Percentiles rank a stretch among this genome's conserved stretches.
Evolutionary conservation across 768 basidiomycete species (phyloP).

Genomic region (Dacryopinax spathularia): DNA sequence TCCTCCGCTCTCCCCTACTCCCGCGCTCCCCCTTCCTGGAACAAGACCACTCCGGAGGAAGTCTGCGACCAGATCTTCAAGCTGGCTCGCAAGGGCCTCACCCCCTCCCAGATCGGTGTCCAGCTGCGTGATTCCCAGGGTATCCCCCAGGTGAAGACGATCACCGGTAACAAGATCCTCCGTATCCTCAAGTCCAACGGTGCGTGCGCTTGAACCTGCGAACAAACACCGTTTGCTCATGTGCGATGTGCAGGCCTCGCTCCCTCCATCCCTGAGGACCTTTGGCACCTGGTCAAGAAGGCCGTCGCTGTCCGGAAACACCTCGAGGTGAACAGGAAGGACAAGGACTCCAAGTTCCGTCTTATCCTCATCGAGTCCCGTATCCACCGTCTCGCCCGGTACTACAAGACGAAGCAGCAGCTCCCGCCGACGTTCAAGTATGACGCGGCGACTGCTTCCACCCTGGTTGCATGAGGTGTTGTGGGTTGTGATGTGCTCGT

Average conservation of each 20-base stretch:
- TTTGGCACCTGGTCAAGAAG: constrained; percentile 99
- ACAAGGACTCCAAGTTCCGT: constrained; percentile 95
- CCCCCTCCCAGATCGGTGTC: constrained; percentile 96
- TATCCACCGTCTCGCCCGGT: constrained; percentile 93
- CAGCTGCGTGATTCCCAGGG: constrained; percentile 96
- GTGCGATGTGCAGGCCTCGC: constrained; percentile 55
- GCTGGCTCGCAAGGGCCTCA: constrained; percentile 93
- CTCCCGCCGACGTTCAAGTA: constrained; percentile 98
- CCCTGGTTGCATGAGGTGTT: constrained; percentile 54
- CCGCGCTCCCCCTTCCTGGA: constrained; percentile 87
- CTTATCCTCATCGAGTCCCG: constrained; percentile 98
- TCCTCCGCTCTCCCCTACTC: constrained; percentile 97
- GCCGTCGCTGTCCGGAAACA: constrained; percentile 98
- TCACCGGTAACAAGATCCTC: constrained; percentile 99
- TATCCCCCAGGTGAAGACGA: constrained; percentile 93
- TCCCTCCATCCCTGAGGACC: constrained; percentile 96
- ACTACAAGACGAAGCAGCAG: constrained; percentile 98
- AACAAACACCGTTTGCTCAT: constrained; percentile 19
- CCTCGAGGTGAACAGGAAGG: constrained; percentile 93
- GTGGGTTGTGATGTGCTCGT: background rate
- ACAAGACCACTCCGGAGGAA: constrained; percentile 90
- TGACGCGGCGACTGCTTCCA: constrained; percentile 88
- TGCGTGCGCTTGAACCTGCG: constrained; percentile 28
- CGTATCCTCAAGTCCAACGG: constrained; percentile 92
- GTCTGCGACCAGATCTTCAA: constrained; percentile 93